Evolutionary conservation across 208 protist genomes (phyloP), one percentile per base, ranked within the genome.

Genomic region (Trichomonas gallinae): DNA sequence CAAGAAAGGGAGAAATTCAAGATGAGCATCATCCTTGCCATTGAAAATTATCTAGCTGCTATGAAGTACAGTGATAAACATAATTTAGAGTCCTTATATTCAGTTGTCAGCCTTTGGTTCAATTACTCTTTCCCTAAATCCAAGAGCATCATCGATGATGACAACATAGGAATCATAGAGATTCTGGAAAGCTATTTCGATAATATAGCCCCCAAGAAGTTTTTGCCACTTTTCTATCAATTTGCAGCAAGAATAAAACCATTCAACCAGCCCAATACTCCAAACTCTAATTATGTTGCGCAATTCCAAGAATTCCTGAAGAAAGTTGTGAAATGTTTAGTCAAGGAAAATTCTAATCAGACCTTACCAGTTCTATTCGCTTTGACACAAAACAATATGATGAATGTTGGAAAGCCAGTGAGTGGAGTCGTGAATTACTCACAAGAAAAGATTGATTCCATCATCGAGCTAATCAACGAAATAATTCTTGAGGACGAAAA

Each of bases 161-260:
- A n/a, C n/a, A 58, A 58, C 8, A 40, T 44, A 51, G 44, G 51
- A 38, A 48, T 93, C 42, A 51, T 93, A 17, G 40, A 34, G 51
- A 58, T 44, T 10, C n/a, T 93, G 15, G 44, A 93, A 36, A 31
- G 13, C 45, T 11, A 48, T 1, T 48, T 93, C 38, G 4, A 15
- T 10, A 38, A 93, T 38, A 93, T 93, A 38, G 31, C 45, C 38
- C 44, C 87, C n/a, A 23, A 15, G 0, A 93, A 93, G 26, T 51
- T 93, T 38, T 21, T 93, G 3, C 87, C 87, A 48, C 38, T 93
- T 38, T 93, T 93, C 31, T 93, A 93, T 51, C 87, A 93, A 93
- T 21, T 93, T 17, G 17, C 44, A 38, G 87, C 87, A 48, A 0
- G 87, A 26, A 42, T 93, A 58, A 26, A 48, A n/a, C 40, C 13